Conservation (phyloP, 2,329 filamentous ascomycete genomes). For the Trichoderma polysporum region DNA sequence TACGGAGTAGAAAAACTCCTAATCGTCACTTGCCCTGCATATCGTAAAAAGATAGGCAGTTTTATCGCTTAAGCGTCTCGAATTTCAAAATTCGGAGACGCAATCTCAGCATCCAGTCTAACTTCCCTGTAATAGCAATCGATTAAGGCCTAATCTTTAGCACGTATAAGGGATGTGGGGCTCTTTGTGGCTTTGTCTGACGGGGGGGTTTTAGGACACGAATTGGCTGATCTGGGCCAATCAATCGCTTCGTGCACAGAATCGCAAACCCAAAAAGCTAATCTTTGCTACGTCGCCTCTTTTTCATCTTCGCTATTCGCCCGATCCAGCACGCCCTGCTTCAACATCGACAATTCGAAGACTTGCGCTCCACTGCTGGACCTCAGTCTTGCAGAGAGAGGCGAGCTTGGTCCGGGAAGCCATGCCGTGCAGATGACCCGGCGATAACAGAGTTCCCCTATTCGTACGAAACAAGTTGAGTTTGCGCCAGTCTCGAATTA, state of each 20-base stretch:
- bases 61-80: too few relatives aligned
- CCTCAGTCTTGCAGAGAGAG: background rate
- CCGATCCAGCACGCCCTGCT: background rate
- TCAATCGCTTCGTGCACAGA: constrained; percentile 12
- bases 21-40: too few relatives aligned
- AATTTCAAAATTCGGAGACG: too few relatives aligned
- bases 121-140: background rate
- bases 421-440: constrained; percentile 21
- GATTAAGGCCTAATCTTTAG: background rate
- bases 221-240: constrained; percentile 21
- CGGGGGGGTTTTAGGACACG: constrained; percentile 11
- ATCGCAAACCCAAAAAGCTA: constrained; percentile 13
- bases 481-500: constrained; percentile 18
- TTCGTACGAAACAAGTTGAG: constrained; percentile 7
- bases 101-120: too few relatives aligned
- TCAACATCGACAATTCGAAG: background rate
- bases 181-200: constrained; percentile 6
- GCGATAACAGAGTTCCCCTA: constrained; percentile 11
- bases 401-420: constrained; percentile 11
- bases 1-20: too few relatives aligned
- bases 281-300: constrained; percentile 17
- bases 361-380: background rate
- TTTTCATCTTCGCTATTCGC: background rate
- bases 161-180: constrained; percentile 9
- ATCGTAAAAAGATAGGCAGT: too few relatives aligned